Conservation (phyloP, 225 moss, liverwort and hornwort genomes). For the Sphagnum contortum region DNA sequence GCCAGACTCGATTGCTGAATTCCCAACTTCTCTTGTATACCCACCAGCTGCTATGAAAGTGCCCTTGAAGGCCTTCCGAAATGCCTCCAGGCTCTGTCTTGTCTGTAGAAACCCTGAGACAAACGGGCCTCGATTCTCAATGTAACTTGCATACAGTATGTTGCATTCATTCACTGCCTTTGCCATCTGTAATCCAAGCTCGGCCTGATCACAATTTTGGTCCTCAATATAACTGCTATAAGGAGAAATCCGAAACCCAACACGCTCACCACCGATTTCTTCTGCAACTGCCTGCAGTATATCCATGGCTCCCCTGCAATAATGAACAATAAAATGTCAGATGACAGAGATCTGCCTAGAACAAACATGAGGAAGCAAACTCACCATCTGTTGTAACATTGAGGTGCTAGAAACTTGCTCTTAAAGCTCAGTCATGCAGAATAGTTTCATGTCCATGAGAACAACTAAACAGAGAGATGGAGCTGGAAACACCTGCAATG, state of each 20-base stretch:
- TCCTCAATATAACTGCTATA: constrained; percentile 22
- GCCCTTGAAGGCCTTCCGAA: constrained; percentile 55
- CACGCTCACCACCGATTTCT: constrained; percentile 47
- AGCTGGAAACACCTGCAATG: constrained; percentile 19
- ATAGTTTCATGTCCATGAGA: no score
- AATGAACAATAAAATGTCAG: constrained; percentile 1
- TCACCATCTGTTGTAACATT: no score
- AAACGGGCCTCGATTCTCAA: constrained; percentile 25
- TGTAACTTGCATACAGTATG: constrained; percentile 31
- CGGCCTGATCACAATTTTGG: constrained; percentile 12
- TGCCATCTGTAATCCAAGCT: constrained; percentile 39
- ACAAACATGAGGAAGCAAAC: no score
- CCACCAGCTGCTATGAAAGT: constrained; percentile 56
- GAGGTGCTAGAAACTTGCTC: no score
- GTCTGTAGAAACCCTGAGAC: constrained; percentile 9
- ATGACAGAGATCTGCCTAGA: no score
- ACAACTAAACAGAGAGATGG: no score
- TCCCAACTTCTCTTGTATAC: constrained; percentile 52
- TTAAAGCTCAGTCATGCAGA: no score
- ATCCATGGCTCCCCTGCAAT: constrained; percentile 36
- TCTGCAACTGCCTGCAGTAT: constrained; percentile 41
- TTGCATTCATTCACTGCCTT: constrained; percentile 25
- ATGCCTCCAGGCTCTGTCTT: constrained; percentile 22
- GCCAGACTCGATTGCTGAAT: constrained; percentile 15
- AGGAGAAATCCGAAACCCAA: constrained; percentile 68